Conservation (phyloP, 78 protist species). For the Cavenderia fasciculata region DNA sequence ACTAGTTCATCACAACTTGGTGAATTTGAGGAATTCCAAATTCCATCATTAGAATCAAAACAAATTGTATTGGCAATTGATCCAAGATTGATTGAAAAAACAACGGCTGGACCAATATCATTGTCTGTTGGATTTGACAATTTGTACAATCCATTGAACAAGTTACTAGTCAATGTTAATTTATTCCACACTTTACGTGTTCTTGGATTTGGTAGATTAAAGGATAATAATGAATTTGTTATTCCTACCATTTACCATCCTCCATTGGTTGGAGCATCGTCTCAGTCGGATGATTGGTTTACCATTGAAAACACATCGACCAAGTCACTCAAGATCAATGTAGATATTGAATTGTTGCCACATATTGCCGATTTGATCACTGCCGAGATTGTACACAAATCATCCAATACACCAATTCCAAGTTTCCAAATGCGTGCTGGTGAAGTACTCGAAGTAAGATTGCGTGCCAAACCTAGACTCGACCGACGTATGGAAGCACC, state of each 20-base stretch:
- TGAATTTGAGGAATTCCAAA: slow-evolving; percentile 11
- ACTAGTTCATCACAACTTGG: background rate
- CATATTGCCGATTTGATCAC: slow-evolving; percentile 20
- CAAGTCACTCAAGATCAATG: slow-evolving; percentile 45
- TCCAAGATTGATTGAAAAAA: slow-evolving; percentile 57
- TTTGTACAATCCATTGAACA: slow-evolving; percentile 44
- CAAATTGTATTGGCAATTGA: slow-evolving; percentile 39
- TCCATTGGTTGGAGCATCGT: background rate
- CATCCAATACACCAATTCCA: slow-evolving; percentile 66
- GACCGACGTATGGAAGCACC: slow-evolving; percentile 27
- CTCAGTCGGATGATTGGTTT: slow-evolving; percentile 75
- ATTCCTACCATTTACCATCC: slow-evolving; percentile 68
- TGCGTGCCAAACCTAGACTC: slow-evolving; percentile 53
- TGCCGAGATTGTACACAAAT: slow-evolving; percentile 32
- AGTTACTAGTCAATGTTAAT: background rate
- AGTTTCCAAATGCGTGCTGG: slow-evolving; percentile 46
- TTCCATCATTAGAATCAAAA: slow-evolving; percentile 31
- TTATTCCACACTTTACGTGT: slow-evolving; percentile 44
- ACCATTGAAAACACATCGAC: slow-evolving; percentile 72
- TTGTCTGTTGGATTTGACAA: slow-evolving; percentile 50
- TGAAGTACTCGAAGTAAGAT: slow-evolving; percentile 50
- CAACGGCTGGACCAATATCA: slow-evolving; percentile 15
- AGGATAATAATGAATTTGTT: slow-evolving; percentile 24
- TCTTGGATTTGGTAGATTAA: slow-evolving; percentile 52
- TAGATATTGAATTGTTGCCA: slow-evolving; percentile 45